Conservation (phyloP, 805 yeast genomes). For the Lipomyces kockii region DNA sequence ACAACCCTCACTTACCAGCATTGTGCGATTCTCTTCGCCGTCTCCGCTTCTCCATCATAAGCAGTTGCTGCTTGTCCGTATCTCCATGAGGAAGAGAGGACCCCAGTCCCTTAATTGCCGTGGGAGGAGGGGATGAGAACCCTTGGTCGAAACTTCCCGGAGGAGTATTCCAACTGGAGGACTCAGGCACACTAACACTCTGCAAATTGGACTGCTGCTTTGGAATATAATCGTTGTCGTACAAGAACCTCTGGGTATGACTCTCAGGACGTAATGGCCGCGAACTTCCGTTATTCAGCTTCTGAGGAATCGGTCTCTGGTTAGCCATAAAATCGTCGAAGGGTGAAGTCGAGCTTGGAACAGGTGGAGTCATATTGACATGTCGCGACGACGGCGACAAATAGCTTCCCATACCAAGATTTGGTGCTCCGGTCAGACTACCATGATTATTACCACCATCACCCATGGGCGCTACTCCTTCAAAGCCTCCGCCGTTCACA, state of each 20-base stretch:
- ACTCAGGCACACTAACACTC: conserved; percentile 31
- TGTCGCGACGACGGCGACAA: conserved; percentile 31
- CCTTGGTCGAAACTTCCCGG: conserved; percentile 26
- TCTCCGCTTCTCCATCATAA: conserved; percentile 51
- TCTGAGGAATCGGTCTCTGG: conserved; percentile 13
- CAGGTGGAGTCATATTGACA: conserved; percentile 37
- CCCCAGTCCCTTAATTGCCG: conserved; percentile 3
- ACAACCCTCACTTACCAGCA: conserved; percentile 50
- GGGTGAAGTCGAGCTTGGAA: conserved; percentile 41
- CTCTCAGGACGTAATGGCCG: conserved; percentile 23
- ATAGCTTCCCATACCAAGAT: conserved; percentile 24
- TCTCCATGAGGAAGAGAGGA: conserved; percentile 9
- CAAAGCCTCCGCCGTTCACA: conserved; percentile 2
- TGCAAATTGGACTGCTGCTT: conserved; percentile 32
- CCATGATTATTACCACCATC: background rate
- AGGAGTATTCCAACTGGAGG: conserved; percentile 30
- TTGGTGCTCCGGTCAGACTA: background rate
- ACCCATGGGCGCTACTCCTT: background rate
- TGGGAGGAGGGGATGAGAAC: conserved; percentile 28
- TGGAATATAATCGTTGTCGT: conserved; percentile 36
- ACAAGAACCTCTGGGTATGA: conserved; percentile 40
- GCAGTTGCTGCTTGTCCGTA: conserved; percentile 30
- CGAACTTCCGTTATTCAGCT: conserved; percentile 19
- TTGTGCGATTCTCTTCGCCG: conserved; percentile 89
- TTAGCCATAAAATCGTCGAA: conserved; percentile 40